Conservation (phyloP, 352 stramenopile genomes). For the Globisporangium nunn region DNA sequence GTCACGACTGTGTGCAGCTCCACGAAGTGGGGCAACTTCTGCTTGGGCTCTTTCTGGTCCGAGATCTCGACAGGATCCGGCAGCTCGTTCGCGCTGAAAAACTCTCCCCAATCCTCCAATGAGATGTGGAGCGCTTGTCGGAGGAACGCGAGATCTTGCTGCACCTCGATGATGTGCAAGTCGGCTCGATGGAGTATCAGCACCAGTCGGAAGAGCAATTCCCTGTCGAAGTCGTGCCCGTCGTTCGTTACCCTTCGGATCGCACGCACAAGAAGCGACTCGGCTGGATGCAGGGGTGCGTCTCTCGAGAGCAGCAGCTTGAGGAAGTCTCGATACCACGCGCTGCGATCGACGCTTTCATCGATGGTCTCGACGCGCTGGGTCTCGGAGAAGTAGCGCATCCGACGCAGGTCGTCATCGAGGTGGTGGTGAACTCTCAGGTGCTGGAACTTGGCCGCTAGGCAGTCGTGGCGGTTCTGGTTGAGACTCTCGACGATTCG, state of each 20-base stretch:
- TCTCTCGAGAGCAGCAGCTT: constrained; percentile 36
- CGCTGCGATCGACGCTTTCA: constrained; percentile 19
- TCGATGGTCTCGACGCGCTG: constrained; percentile 23
- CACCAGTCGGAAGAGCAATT: constrained; percentile 38
- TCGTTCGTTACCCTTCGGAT: constrained; percentile 35
- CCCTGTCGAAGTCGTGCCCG: constrained; percentile 32
- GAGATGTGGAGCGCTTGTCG: constrained; percentile 25
- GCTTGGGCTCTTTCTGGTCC: constrained; percentile 16
- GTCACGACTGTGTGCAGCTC: constrained; percentile 25
- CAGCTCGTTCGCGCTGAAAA: constrained; percentile 32
- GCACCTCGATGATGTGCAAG: constrained; percentile 27
- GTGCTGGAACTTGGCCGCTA: constrained; percentile 43
- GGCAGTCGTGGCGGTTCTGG: constrained; percentile 45
- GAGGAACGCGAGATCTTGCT: constrained; percentile 49
- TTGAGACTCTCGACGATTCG: constrained; percentile 35
- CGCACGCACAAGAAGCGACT: constrained; percentile 44
- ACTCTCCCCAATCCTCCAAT: constrained; percentile 31
- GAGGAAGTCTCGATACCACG: constrained; percentile 55
- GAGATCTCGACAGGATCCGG: constrained; percentile 24
- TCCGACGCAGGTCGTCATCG: constrained; percentile 30
- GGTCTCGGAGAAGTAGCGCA: constrained; percentile 44
- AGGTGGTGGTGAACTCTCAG: constrained; percentile 30
- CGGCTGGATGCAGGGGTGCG: constrained; percentile 29
- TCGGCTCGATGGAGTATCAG: constrained; percentile 41
- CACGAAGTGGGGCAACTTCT: constrained; percentile 17